phyloP scores from a whole-genome alignment of 2,329 filamentous ascomycete species.

The Cordyceps militaris region DNA sequence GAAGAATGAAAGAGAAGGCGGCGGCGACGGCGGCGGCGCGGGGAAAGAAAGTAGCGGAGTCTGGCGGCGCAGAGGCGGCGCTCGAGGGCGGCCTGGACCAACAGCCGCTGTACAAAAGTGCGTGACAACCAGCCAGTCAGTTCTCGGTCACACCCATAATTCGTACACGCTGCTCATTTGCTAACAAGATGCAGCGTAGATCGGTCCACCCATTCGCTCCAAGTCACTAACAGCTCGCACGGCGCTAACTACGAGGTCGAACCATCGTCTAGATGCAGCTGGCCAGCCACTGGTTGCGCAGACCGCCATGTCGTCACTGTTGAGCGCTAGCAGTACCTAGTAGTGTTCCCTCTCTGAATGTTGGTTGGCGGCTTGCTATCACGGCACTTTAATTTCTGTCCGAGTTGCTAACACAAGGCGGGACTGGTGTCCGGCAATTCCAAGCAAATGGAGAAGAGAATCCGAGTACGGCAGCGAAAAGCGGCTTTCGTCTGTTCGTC shows the following conservation, averaged over 20 bases:
- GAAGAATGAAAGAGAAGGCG: neutral
- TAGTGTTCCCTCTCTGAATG: no score
- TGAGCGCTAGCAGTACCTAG: neutral
- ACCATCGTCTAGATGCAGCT: neutral
- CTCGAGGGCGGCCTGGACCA: neutral
- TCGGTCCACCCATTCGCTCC: neutral
- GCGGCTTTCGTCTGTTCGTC: no score
- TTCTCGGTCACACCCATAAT: no score
- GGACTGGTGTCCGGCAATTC: no score
- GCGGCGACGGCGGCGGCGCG: neutral
- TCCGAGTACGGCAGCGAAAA: no score
- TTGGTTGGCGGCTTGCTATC: no score
- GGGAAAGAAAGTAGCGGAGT: neutral
- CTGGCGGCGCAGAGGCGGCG: neutral
- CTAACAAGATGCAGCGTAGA: neutral
- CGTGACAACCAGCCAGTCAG: neutral
- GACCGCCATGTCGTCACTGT: neutral
- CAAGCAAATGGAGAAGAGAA: no score
- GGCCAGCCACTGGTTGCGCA: neutral
- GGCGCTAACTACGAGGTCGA: neutral
- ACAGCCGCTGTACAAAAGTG: neutral
- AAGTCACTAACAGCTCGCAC: neutral
- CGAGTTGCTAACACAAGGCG: no score
- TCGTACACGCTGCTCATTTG: no score
- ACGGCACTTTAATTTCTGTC: no score